Evolutionary conservation across 371 early-diverging fungal genomes (phyloP).

Genomic region (Haplosporangium sp.): DNA sequence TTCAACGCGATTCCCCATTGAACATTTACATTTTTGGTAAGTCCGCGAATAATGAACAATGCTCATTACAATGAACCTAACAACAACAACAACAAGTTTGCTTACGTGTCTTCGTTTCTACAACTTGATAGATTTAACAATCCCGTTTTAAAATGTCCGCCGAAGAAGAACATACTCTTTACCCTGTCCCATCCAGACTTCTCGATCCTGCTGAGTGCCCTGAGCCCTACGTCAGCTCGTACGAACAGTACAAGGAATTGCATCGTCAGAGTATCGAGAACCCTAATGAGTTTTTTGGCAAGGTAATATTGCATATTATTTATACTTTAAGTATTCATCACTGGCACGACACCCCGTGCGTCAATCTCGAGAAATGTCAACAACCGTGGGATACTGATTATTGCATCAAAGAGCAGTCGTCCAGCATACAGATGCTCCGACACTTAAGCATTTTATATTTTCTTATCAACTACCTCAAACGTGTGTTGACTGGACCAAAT

Average conservation of each 20-base stretch:
- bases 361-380: neutral
- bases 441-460: no score
- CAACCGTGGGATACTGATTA: constrained; percentile 4
- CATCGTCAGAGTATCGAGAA: constrained; percentile 85
- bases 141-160: constrained; percentile 10
- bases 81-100: neutral
- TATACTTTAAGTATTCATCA: neutral
- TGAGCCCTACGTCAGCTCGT: constrained; percentile 79
- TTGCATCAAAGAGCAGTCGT: neutral
- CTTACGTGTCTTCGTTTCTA: constrained; percentile 2
- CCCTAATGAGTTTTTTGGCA: constrained; percentile 88
- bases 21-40: neutral
- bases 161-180: constrained; percentile 42
- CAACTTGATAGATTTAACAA: neutral
- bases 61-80: neutral
- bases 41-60: neutral
- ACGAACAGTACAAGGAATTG: constrained; percentile 84
- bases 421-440: neutral
- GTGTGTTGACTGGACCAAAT: no score
- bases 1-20: constrained; percentile 1
- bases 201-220: constrained; percentile 58
- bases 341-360: neutral
- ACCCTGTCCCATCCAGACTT: constrained; percentile 71
- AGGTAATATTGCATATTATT: constrained; percentile 60
- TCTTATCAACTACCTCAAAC: no score